phyloP scores from a whole-genome alignment of 768 basidiomycete species.

The Termitomyces sp. region DNA sequence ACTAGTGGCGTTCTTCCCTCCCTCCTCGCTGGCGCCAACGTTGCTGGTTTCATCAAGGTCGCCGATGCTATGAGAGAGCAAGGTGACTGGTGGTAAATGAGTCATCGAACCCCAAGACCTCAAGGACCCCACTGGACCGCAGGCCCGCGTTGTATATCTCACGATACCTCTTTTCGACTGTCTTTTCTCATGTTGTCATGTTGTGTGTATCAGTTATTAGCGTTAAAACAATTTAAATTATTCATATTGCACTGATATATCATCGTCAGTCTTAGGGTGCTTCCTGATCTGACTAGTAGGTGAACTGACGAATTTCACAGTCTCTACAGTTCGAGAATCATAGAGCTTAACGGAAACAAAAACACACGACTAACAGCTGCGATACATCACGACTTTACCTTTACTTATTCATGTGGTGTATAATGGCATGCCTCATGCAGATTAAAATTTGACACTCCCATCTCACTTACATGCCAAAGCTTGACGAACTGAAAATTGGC shows the following conservation, averaged over 20 bases:
- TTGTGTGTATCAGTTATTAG: not conserved
- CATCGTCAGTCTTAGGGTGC: not conserved
- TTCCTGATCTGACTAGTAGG: no score
- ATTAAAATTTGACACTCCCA: not conserved
- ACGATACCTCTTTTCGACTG: not conserved
- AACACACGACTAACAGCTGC: not conserved
- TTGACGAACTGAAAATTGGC: not conserved
- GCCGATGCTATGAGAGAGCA: slow-evolving; percentile 72
- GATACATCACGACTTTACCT: not conserved
- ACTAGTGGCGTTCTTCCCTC: slow-evolving; percentile 36
- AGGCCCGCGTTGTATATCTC: not conserved
- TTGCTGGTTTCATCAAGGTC: slow-evolving; percentile 65
- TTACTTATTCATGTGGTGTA: not conserved
- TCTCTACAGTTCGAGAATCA: not conserved
- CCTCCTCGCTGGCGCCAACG: slow-evolving; percentile 64
- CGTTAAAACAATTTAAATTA: not conserved
- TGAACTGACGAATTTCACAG: not conserved
- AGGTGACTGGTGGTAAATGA: slow-evolving; percentile 68
- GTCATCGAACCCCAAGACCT: not conserved
- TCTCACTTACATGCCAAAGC: not conserved
- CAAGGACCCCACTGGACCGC: not conserved
- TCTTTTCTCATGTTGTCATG: not conserved
- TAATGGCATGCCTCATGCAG: not conserved
- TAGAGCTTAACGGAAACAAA: not conserved
- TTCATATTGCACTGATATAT: not conserved